phyloP scores from a whole-genome alignment of 257 asterid species.

The Jaltomata sinuosa region DNA sequence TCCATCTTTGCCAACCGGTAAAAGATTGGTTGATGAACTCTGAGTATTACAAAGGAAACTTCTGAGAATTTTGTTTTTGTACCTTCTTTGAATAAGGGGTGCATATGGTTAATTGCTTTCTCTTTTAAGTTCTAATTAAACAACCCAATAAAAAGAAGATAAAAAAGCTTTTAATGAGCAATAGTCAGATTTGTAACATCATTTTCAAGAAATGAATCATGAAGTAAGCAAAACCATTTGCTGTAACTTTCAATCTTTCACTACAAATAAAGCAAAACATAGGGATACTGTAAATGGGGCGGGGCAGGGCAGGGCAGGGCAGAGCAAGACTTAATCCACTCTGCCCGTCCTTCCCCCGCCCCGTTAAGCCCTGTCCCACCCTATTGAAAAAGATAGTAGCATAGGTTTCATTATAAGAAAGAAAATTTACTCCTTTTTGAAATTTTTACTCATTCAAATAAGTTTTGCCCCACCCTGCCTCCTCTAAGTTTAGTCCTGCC shows the following conservation, averaged over 20 bases:
- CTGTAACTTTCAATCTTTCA: not conserved
- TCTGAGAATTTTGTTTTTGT: no score
- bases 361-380: not conserved
- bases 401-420: not conserved
- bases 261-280: not conserved
- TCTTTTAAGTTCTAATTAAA: no score
- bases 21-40: no score
- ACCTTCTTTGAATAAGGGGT: no score
- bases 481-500: not conserved
- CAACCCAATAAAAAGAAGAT: not conserved
- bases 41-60: no score
- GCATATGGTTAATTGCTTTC: no score
- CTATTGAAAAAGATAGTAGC: not conserved
- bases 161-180: not conserved
- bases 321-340: no score
- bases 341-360: not conserved
- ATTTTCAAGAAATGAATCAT: not conserved
- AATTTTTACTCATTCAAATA: not conserved
- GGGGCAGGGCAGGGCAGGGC: no score
- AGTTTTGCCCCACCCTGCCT: not conserved
- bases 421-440: not conserved
- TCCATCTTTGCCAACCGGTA: no score
- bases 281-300: not conserved
- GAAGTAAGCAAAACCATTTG: not conserved
- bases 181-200: not conserved